These are phyloP conservation scores for Brettanomyces nanus DNA, from an alignment of 805 yeast genomes.

Conservation along the genomic window DNA sequence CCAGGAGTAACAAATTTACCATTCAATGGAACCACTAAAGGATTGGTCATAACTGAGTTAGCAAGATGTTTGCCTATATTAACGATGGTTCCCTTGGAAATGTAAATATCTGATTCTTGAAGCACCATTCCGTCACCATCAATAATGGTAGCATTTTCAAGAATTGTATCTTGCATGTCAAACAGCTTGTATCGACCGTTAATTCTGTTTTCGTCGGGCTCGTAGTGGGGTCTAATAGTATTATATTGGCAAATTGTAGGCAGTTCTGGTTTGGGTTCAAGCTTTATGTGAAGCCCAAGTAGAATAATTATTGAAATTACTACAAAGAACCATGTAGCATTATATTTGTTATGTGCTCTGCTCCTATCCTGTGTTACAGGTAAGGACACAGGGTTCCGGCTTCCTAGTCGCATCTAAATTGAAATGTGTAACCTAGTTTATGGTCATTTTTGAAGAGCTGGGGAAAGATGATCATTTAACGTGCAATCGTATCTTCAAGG, in stretches of 20 bases:
- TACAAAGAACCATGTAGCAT: too few relatives aligned
- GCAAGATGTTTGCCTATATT: neutral
- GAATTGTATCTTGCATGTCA: neutral
- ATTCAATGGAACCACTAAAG: neutral
- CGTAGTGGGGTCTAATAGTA: constrained; percentile 1
- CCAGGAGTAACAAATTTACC: constrained; percentile 2
- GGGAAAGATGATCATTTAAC: too few relatives aligned
- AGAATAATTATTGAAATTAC: too few relatives aligned
- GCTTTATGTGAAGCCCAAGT: too few relatives aligned
- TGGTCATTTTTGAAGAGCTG: too few relatives aligned
- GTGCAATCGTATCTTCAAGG: too few relatives aligned
- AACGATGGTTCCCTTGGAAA: constrained; percentile 2
- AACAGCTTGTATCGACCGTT: constrained; percentile 1
- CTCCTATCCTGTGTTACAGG: too few relatives aligned
- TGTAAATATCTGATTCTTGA: neutral
- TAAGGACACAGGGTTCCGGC: too few relatives aligned
- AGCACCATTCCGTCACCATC: constrained; percentile 1
- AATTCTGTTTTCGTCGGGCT: neutral
- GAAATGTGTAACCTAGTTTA: too few relatives aligned
- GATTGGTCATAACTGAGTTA: neutral
- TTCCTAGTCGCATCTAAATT: too few relatives aligned
- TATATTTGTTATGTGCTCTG: too few relatives aligned
- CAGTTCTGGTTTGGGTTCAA: too few relatives aligned
- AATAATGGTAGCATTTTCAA: constrained; percentile 3
- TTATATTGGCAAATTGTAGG: constrained; percentile 3